These are phyloP conservation scores for Xylariaceae sp. DNA, from an alignment of 2,329 filamentous ascomycete species.

Conservation along the genomic window DNA sequence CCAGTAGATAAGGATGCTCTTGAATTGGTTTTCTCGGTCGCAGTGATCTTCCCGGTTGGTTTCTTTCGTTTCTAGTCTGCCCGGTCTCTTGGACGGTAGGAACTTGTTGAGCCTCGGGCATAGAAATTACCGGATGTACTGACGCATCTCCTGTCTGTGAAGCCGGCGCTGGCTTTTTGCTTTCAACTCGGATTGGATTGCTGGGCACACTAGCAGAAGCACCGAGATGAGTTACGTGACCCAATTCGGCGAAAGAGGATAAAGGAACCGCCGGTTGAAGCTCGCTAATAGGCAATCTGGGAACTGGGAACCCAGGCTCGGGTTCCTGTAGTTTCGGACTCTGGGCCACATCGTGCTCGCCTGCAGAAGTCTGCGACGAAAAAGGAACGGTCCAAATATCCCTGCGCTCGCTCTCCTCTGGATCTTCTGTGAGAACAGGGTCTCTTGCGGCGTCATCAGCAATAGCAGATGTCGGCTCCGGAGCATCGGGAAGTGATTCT, in stretches of 20 bases:
- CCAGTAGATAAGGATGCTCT: constrained; percentile 55
- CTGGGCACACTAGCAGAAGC: neutral
- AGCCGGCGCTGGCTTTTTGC: constrained; percentile 3
- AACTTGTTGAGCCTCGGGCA: constrained; percentile 14
- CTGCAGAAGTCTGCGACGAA: constrained; percentile 25
- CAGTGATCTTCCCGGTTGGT: constrained; percentile 42
- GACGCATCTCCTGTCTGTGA: constrained; percentile 5
- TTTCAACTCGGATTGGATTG: neutral
- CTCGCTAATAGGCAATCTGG: constrained; percentile 15
- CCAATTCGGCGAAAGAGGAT: constrained; percentile 15
- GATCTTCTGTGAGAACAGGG: neutral
- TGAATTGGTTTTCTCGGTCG: constrained; percentile 58
- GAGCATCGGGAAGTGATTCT: constrained; percentile 28
- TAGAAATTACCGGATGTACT: constrained; percentile 5
- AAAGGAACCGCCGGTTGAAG: neutral
- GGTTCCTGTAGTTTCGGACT: constrained; percentile 7
- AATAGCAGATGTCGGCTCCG: constrained; percentile 8
- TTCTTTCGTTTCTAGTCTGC: constrained; percentile 2
- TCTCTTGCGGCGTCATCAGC: neutral
- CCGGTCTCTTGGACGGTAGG: constrained; percentile 3
- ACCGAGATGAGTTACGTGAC: constrained; percentile 1
- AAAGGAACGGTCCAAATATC: constrained; percentile 33
- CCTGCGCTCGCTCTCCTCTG: constrained; percentile 2
- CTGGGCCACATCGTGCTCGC: constrained; percentile 27
- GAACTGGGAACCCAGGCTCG: constrained; percentile 22